These are phyloP conservation scores for Knoxdaviesia proteae DNA, from an alignment of 2,329 filamentous ascomycete species.

Conservation along the genomic window DNA sequence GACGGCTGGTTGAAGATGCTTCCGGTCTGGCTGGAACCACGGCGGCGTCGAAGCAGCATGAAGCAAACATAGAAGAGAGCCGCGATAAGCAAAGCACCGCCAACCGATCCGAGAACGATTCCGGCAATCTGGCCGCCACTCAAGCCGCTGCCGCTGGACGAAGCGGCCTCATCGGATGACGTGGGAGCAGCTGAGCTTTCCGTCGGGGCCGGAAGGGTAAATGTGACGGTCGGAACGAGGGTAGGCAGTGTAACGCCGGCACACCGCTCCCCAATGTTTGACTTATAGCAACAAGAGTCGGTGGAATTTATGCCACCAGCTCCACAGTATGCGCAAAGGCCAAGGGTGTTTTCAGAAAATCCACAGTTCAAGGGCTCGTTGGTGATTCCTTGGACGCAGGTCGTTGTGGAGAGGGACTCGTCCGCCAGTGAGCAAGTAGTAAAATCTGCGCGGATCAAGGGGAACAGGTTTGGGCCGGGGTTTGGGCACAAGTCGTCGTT, in stretches of 20 bases:
- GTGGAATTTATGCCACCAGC: slow-evolving; percentile 74
- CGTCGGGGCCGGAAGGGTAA: slow-evolving; percentile 25
- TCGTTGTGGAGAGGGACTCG: slow-evolving; percentile 49
- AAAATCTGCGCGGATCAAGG: slow-evolving; percentile 79
- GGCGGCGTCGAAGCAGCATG: slow-evolving; percentile 24
- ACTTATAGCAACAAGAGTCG: slow-evolving; percentile 81
- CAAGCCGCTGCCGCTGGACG: slow-evolving; percentile 20
- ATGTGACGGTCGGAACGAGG: slow-evolving; percentile 47
- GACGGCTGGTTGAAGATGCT: slow-evolving; percentile 83
- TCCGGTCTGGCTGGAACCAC: slow-evolving; percentile 37
- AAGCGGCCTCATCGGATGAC: slow-evolving; percentile 3
- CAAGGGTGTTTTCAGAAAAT: slow-evolving; percentile 47
- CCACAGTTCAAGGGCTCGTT: slow-evolving; percentile 85
- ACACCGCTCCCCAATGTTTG: slow-evolving; percentile 55
- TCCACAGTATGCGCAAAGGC: slow-evolving; percentile 73
- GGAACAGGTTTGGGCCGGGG: slow-evolving; percentile 41
- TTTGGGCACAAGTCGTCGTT: slow-evolving; percentile 53
- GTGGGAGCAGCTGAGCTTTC: slow-evolving; percentile 16
- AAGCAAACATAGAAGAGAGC: slow-evolving; percentile 50
- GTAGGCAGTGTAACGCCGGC: slow-evolving; percentile 57
- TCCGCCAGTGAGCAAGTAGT: slow-evolving; percentile 69
- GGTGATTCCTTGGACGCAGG: slow-evolving; percentile 52
- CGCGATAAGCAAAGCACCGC: slow-evolving; percentile 48
- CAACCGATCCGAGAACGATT: slow-evolving; percentile 63
- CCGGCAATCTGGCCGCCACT: slow-evolving; percentile 82